Base-by-base conservation (phyloP, 768 basidiomycete genomes). In the Lentinula edodes region DNA sequence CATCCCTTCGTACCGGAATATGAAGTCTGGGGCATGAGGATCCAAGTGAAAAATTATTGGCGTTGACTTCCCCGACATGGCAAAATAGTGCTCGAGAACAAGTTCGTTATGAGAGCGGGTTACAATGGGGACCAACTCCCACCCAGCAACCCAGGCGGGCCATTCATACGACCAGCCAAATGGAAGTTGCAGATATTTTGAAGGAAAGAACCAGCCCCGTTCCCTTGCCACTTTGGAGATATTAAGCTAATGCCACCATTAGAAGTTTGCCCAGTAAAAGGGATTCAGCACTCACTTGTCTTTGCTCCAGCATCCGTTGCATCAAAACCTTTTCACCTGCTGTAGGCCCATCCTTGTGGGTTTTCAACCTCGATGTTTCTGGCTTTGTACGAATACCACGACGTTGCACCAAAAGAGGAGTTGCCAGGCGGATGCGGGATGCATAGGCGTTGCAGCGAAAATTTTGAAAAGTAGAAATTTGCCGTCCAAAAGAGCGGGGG, bases 61-160 rank as follows among this genome's bases (percentile, higher is more conserved):
- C n/a, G 58, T 59, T 7, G 50, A 7, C 36, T 13, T 48, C 32
- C 58, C 58, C 12, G 34, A n/a, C 16, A 59, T 35, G n/a, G 45
- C 58, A n/a, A 35, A 59, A 32, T 36, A 59, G 38, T 59, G 58
- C 23, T 59, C 58, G 6, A 59, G 46, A 15, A 51, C 15, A 46
- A 59, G 58, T n/a, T 59, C 58, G n/a, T 43, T 50, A n/a, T 59
- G 45, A 50, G 45, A 48, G 15, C 58, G 58, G 50, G 34, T 18
- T 36, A 46, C 43, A 12, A 59, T 59, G 32, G 58, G 58, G 1
- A 59, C 45, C 32, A 59, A 32, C 28, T 59, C 58, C 58, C 58
- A 59, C 9, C 58, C 58, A 16, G 58, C 58, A 23, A 59, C 45
- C 58, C 58, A 59, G 28, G 28, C 45, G 18, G 46, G 18, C 58